These are phyloP conservation scores for Daedaleopsis sinensis DNA, from an alignment of 768 basidiomycete species.

Conservation along the genomic window DNA sequence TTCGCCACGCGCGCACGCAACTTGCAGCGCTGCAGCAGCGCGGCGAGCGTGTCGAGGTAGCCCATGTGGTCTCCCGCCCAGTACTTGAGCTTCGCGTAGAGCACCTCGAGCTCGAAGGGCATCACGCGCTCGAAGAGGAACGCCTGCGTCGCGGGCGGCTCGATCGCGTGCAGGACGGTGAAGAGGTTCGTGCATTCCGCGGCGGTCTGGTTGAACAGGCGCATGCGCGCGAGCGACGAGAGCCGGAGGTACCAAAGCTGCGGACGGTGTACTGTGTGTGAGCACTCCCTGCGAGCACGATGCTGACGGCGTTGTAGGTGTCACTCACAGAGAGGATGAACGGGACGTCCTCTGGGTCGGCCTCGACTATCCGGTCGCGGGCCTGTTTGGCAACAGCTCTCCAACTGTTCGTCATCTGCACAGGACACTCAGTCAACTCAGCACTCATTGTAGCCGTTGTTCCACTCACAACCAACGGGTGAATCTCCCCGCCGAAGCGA, in stretches of 20 bases:
- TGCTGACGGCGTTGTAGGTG: no score
- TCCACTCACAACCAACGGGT: constrained; percentile 75
- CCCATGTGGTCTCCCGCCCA: constrained; percentile 84
- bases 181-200: constrained; percentile 85
- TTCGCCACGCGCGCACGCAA: constrained; percentile 39
- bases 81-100: constrained; percentile 74
- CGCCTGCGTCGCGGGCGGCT: constrained; percentile 40
- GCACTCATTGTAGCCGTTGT: background rate
- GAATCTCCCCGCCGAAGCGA: constrained; percentile 67
- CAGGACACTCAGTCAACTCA: constrained; percentile 1
- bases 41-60: constrained; percentile 73
- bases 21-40: constrained; percentile 65
- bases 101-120: constrained; percentile 62
- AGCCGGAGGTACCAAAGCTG: constrained; percentile 88
- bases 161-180: constrained; percentile 53
- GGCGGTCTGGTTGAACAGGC: constrained; percentile 85
- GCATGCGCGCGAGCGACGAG: constrained; percentile 74
- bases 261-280: background rate
- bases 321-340: constrained; percentile 67
- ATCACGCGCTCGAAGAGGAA: constrained; percentile 65
- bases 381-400: constrained; percentile 84
- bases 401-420: constrained; percentile 89
- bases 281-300: no score
- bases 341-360: constrained; percentile 68
- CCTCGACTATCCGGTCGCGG: constrained; percentile 70